phyloP scores from a whole-genome alignment of 2,329 filamentous ascomycete species.

The Westerdykella aurantiaca region DNA sequence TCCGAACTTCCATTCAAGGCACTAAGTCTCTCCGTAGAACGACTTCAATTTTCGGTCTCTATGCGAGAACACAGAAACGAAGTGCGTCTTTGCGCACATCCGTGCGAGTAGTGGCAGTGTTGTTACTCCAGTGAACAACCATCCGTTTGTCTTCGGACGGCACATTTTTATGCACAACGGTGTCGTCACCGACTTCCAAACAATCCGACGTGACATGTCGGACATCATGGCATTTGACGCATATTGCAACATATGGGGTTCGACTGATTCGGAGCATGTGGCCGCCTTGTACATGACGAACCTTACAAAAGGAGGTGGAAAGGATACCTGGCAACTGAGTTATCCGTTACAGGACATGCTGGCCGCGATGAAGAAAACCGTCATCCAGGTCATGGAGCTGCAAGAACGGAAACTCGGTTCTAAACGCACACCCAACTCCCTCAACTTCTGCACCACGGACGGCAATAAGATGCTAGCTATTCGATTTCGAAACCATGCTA shows the following conservation, averaged over 20 bases:
- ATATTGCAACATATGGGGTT: conserved; percentile 46
- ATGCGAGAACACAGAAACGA: conserved; percentile 47
- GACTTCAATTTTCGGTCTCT: conserved; percentile 51
- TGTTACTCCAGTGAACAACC: conserved; percentile 48
- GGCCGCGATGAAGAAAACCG: conserved; percentile 42
- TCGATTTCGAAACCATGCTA: conserved; percentile 49
- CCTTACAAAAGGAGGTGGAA: conserved; percentile 37
- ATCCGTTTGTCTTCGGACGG: conserved; percentile 52
- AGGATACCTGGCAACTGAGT: conserved; percentile 39
- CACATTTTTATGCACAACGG: conserved; percentile 55
- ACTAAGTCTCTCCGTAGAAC: conserved; percentile 20
- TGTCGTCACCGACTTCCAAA: conserved; percentile 43
- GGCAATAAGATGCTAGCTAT: conserved; percentile 46
- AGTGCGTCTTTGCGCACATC: conserved; percentile 50
- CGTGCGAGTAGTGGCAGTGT: conserved; percentile 46
- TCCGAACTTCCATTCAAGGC: too few relatives aligned
- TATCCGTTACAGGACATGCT: conserved; percentile 43
- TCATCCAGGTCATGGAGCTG: conserved; percentile 44
- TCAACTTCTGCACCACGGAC: conserved; percentile 51
- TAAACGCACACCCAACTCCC: conserved; percentile 42
- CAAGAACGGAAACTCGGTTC: conserved; percentile 42
- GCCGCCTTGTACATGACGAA: conserved; percentile 48
- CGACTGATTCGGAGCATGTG: conserved; percentile 50
- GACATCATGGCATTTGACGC: conserved; percentile 43
- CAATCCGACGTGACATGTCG: conserved; percentile 44